phyloP scores from a whole-genome alignment of 352 stramenopile species.

The Pythium periplocum region DNA sequence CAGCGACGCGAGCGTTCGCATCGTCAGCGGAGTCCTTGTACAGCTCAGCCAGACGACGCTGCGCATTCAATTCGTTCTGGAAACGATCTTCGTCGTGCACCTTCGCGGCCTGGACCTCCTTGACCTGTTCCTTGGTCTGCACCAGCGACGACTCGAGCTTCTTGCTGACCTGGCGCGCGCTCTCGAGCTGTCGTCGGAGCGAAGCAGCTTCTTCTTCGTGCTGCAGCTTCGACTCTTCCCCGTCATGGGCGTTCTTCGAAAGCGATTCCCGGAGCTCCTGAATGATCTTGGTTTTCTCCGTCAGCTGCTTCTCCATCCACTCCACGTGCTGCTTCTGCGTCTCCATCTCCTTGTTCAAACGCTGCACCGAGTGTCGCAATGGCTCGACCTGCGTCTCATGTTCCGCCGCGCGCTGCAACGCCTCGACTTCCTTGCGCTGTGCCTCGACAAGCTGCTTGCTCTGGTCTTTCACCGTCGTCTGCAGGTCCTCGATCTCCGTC shows the following conservation, averaged over 20 bases:
- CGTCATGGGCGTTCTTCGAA: slow-evolving; percentile 46
- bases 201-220: slow-evolving; percentile 13
- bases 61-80: slow-evolving; percentile 58
- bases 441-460: slow-evolving; percentile 41
- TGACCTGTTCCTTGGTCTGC: slow-evolving; percentile 61
- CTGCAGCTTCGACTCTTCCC: slow-evolving; percentile 47
- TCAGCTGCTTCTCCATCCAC: slow-evolving; percentile 61
- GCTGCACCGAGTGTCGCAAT: slow-evolving; percentile 34
- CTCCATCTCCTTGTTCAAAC: slow-evolving; percentile 51
- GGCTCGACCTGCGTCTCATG: slow-evolving; percentile 60
- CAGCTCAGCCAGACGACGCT: slow-evolving; percentile 60
- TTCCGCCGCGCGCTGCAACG: slow-evolving; percentile 46
- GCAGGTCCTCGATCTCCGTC: slow-evolving; percentile 52
- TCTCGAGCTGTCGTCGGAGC: slow-evolving; percentile 43
- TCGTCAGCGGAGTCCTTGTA: slow-evolving; percentile 69
- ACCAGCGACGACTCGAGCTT: slow-evolving; percentile 62
- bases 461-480: slow-evolving; percentile 54
- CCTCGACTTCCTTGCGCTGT: slow-evolving; percentile 60
- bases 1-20: slow-evolving; percentile 40
- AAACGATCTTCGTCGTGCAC: slow-evolving; percentile 58
- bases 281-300: slow-evolving; percentile 58
- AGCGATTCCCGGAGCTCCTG: slow-evolving; percentile 53
- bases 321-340: slow-evolving; percentile 48
- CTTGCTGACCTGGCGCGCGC: slow-evolving; percentile 45
- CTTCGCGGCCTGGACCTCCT: slow-evolving; percentile 57